Base-by-base conservation (phyloP, 345 rosid genomes). In the Camelina laxa region DNA sequence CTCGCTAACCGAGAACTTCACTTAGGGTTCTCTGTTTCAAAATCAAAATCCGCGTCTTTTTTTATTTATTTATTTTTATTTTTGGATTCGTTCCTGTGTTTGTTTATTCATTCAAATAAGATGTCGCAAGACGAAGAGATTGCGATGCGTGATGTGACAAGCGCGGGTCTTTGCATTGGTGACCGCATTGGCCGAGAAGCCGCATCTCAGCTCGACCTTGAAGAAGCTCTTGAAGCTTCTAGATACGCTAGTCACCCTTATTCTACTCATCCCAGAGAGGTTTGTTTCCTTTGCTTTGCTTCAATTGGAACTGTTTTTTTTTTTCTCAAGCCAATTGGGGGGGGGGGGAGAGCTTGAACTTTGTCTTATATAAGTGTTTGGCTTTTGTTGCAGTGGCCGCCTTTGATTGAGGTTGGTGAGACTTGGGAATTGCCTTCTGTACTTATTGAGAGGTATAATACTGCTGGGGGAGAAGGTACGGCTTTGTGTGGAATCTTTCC, bases 401-500 rank as follows among this genome's bases (percentile, higher is more conserved):
- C 98, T 44, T 70, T 90, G 77, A 81, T 87, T 44, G 98, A 91
- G 80, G 86, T 94, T 35, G 89, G 59, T 13, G 93, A 94, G 68
- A 87, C 91, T 8, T 82, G 91, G 90, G 97, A 91, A 73, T 81
- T 91, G 76, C 99, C 99, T 76, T 77, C 88, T 21, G 88, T 88
- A 35, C 93, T 94, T 36, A 80, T 91, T 70, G 96, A 91, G 70
- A 87, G 97, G 67, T 94, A 94, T 51, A 94, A 94, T 75, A 85
- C 91, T 6, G 91, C 99, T 45, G 96, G 99, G 15, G 97, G 99
- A 15, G 99, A 94, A 82, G 99, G 97, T 44, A 94, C 93, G 9
- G 99, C 99, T 20, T 65, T 94, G 42, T 94, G 99, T 63, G 99
- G 99, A 24, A 87, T 94, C 72, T 94, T 94, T 63, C 97, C 97